Base-by-base conservation (phyloP, 106 monocot genomes). In the Hemerocallis citrina region DNA sequence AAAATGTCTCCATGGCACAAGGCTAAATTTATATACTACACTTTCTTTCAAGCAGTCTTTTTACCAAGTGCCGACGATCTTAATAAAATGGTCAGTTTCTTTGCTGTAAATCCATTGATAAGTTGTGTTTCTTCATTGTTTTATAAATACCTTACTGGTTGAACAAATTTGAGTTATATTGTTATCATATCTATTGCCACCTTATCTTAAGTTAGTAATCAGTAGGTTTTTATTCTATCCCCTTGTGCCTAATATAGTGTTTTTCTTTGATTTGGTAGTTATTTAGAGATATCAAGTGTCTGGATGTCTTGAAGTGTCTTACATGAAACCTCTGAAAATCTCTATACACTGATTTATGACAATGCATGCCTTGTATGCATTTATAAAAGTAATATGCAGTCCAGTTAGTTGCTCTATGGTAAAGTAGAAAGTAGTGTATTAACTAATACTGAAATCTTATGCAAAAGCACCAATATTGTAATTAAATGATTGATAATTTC, bases 1-100 rank as follows among this genome's bases (percentile, higher is more conserved):
- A 87, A 62, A 34, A 91, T 96, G 96, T 57, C 91, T 27, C 45
- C 79, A 12, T 96, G 96, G 96, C 91, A 96, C 48, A 81, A 75
- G 57, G 37, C 70, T 52, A 96, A 96, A 57, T 84, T 96, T 76
- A 34, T 96, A n/a, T 96, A 79, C 70, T 72, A 68, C 67, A 77
- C 87, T 30, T 31, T 96, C 49, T 91, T 87, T 59, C 91, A 96
- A 77, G 61, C 86, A 38, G 34, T 84, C 28, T 96, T 91, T 70
- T 67, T 96, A 41, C 96, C 96, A 34, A 77, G 79, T 57, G 33
- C 84, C 37, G 96, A 87, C 30, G 91, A 96, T 54, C 72, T 96
- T 17, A 78, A 79, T 70, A 96, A 85, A 74, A 79, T 96, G 90
- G 96, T 96, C 67, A 65, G 77, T 22, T 48, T 47, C 25, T 55